A percentile compares a stretch with the other conserved stretches of the same genome.
Conservation (phyloP, 768 basidiomycete genomes). For the Udeniomyces megalosporus region DNA sequence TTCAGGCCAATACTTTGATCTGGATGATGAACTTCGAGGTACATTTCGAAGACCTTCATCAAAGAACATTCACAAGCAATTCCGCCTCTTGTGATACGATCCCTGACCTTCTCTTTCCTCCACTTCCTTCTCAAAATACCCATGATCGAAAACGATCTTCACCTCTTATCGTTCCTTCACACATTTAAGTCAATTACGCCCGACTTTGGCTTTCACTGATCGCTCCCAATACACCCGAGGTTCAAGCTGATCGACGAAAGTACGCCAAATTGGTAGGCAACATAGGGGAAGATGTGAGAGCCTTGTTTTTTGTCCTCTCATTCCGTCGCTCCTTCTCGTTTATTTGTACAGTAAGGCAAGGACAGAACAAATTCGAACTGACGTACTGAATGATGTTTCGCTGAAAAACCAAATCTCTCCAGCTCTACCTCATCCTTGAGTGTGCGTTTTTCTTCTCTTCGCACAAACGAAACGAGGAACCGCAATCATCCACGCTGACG, state of each 20-base stretch:
- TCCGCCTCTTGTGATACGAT: neutral
- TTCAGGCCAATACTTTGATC: slow-evolving; percentile 64
- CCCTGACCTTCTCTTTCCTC: neutral
- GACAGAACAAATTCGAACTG: no score
- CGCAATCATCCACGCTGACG: neutral
- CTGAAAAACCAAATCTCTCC: no score
- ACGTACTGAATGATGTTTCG: no score
- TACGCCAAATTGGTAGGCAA: slow-evolving; percentile 86
- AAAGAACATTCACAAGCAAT: neutral
- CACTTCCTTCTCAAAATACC: no score
- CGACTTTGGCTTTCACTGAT: slow-evolving; percentile 70
- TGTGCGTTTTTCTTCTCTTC: neutral
- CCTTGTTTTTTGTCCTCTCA: no score
- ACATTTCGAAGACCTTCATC: neutral
- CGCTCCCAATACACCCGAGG: slow-evolving; percentile 47
- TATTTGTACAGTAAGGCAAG: no score
- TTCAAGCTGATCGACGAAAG: slow-evolving; percentile 53
- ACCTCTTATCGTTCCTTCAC: no score
- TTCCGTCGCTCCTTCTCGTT: no score
- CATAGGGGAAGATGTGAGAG: slow-evolving; percentile 47
- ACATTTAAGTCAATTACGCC: slow-evolving; percentile 56
- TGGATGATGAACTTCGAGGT: slow-evolving; percentile 53
- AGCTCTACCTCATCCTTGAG: slow-evolving; percentile 29
- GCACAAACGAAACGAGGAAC: neutral
- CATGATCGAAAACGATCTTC: no score